Evolutionary conservation across 352 stramenopile species (phyloP), one percentile per base, ranked within the genome.

Genomic region (Phytophthora uliginosa): DNA sequence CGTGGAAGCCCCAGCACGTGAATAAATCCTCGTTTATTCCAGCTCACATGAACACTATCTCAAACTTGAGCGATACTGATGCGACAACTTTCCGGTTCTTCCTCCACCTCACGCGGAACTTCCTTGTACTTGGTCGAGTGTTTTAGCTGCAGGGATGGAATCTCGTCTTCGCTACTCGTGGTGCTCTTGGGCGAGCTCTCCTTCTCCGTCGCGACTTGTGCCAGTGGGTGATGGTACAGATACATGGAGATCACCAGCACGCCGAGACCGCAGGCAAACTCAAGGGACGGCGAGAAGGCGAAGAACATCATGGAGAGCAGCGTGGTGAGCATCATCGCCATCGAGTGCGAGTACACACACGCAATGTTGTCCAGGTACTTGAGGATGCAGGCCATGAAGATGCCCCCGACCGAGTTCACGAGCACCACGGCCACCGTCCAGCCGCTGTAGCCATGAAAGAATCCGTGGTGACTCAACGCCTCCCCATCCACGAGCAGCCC

Each of bases 311-410:
- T 95, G 5, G 87, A 96, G 52, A 95, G 79, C 52, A 95, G 58
- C 74, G 91, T 95, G 53, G 90, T 97, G 55, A 97, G 79, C 84
- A 96, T 94, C 90, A 97, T 97, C 22, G 89, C 90, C 51, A 97
- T 82, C 40, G 88, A 88, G 66, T 97, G 87, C 34, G 88, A 85
- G 77, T 94, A 95, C 2, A 95, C 88, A 48, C 85, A 93, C 31
- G 88, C 90, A 18, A 97, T 97, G 71, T 97, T 97, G 77, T 97
- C 90, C 33, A 97, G 66, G 75, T 88, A 97, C 71, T 96, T 95
- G 74, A 97, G 84, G 45, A 97, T 93, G 42, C 86, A 82, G n/a
- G 84, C 89, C 77, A 96, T 89, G 36, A 75, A 86, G 61, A 96
- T 83, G 47, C 90, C 90, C 6, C 74, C 84, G 24, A 92, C 67